Conservation (phyloP, 371 early-diverging fungal species). For the Parasitella parasitica region DNA sequence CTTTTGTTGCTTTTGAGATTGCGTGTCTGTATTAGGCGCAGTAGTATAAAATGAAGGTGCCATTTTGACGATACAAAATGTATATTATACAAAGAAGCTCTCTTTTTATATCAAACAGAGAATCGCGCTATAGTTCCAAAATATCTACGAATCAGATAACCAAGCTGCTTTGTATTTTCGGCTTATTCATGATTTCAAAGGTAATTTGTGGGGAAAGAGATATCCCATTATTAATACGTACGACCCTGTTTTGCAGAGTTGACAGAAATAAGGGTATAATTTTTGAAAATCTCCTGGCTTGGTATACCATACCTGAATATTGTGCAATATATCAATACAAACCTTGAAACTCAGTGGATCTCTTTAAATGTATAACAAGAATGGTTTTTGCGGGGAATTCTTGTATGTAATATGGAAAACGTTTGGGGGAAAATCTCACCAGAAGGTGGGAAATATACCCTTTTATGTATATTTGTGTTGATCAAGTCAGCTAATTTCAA, state of each 20-base stretch:
- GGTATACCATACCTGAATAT: no score
- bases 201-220: not conserved
- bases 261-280: not conserved
- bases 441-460: no score
- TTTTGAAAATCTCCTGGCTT: not conserved
- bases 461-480: no score
- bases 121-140: not conserved
- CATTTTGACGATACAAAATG: no score
- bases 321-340: not conserved
- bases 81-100: not conserved
- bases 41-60: conserved; percentile 93
- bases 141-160: not conserved
- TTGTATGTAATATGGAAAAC: no score
- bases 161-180: not conserved
- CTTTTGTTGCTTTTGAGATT: not conserved
- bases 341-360: not conserved
- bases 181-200: not conserved
- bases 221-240: not conserved
- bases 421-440: no score
- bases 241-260: not conserved
- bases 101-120: not conserved
- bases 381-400: no score
- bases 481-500: no score
- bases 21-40: conserved; percentile 45
- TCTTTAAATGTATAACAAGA: no score